Base-by-base conservation (phyloP, 2,329 filamentous ascomycete genomes). In the Rutstroemia sp. region DNA sequence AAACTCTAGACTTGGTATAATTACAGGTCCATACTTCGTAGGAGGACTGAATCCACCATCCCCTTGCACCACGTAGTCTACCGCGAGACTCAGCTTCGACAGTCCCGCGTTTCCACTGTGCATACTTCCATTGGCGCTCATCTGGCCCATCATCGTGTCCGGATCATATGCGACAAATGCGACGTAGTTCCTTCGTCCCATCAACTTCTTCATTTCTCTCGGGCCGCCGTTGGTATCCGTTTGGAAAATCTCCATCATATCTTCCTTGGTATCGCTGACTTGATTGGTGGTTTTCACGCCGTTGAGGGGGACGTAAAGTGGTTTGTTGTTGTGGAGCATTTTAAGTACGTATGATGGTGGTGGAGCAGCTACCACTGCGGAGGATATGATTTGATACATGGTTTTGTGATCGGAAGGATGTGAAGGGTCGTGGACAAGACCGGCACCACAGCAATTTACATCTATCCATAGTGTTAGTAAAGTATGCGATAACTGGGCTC, bases 201-300 rank as follows among this genome's bases (percentile, higher is more conserved):
- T 99, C 52, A 99, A 80, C 68, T 92, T 88, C 75, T 92, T 92
- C 68, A 92, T 79, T 71, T 96, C 92, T 48, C 92, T 80, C 0
- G 85, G 78, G 38, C 83, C 77, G n/a, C 94, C 92, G 54, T 86
- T 90, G 16, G 94, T 90, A 66, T 99, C 94, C 7, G 87, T 89
- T 67, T 94, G 90, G 80, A 99, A 99, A 63, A 99, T 95, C 76
- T 99, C 94, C 88, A 99, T 95, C 94, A 99, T 99, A 73, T 99
- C 94, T 72, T 99, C 94, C 73, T 99, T 97, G 48, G 94, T 99
- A 71, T 99, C 94, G 1, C 86, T 88, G 1, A 88, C 80, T 62
- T 86, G 81, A 59, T 90, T 83, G 1, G 79, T 87, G 1, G 87
- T 85, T 62, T 82, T 81, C 56, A 90, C 84, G n/a, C 92, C 92